Evolutionary conservation across 148 eudicot genomes (phyloP).

Genomic region (Hydrangea macrophylla): DNA sequence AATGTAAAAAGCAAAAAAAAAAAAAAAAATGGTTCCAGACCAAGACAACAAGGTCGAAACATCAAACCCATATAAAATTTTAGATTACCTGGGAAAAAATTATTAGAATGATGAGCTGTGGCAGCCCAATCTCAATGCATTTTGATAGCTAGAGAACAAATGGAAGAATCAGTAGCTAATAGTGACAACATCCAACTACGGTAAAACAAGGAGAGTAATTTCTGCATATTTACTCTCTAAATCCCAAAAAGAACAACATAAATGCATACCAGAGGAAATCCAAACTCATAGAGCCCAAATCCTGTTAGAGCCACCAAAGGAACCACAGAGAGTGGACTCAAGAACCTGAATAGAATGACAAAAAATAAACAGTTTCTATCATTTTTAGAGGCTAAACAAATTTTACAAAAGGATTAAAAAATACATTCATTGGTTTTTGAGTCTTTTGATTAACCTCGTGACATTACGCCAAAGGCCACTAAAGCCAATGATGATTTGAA

Average conservation of each 20-base stretch:
- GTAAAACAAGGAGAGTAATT: slow-evolving; percentile 8
- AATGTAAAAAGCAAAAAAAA: too few species aligned
- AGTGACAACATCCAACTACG: neutral
- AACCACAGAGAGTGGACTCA: slow-evolving; percentile 78
- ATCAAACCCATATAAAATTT: neutral
- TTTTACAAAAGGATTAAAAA: neutral
- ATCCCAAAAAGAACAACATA: neutral
- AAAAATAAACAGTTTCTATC: neutral
- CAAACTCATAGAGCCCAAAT: slow-evolving; percentile 75
- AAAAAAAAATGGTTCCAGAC: too few species aligned
- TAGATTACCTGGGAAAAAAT: slow-evolving; percentile 66
- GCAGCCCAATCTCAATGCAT: slow-evolving; percentile 79
- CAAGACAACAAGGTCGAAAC: neutral
- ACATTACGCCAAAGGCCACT: slow-evolving; percentile 95
- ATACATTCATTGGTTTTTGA: neutral
- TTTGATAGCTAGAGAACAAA: slow-evolving; percentile 49
- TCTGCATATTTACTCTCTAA: neutral
- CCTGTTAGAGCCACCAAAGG: slow-evolving; percentile 82
- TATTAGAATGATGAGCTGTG: slow-evolving; percentile 62
- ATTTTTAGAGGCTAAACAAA: neutral
- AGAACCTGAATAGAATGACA: slow-evolving; percentile 40
- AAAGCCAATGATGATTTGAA: slow-evolving; percentile 87
- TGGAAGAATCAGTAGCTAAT: neutral
- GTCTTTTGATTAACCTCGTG: slow-evolving; percentile 38
- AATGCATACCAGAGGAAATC: slow-evolving; percentile 82